Evolutionary conservation across 257 asterid genomes (phyloP).

Genomic region (Ophiorrhiza pumila): DNA sequence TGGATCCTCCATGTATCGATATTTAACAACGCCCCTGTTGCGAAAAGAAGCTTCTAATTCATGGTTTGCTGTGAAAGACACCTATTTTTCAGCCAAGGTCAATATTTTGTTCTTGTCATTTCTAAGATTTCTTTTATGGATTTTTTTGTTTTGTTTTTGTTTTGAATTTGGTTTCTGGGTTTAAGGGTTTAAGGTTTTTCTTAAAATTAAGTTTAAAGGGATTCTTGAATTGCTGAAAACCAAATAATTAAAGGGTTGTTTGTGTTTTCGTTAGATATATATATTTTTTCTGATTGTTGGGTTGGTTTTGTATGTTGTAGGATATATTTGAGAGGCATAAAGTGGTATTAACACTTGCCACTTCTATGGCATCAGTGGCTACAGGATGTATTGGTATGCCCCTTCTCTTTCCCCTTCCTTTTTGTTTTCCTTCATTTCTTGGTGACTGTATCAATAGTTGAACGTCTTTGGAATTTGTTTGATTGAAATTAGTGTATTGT

Average conservation of each 20-base stretch:
- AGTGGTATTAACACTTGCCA: constrained; percentile 74
- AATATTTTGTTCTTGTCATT: not conserved
- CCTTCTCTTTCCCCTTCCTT: not conserved
- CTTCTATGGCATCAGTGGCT: constrained; percentile 81
- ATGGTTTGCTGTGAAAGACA: constrained; percentile 61
- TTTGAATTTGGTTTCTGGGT: not conserved
- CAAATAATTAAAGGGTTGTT: not conserved
- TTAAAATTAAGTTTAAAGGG: too few relatives aligned
- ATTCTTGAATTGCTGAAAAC: not conserved
- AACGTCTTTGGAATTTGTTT: not conserved
- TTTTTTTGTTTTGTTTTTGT: not conserved
- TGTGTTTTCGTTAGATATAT: too few relatives aligned
- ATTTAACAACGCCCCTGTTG: constrained; percentile 37
- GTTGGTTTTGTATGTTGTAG: constrained; percentile 31
- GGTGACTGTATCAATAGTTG: not conserved
- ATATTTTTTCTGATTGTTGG: not conserved
- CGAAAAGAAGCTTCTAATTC: constrained; percentile 57
- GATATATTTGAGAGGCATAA: constrained; percentile 85
- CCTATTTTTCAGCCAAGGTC: constrained; percentile 66
- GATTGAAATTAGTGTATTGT: not conserved
- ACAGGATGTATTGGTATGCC: constrained; percentile 80
- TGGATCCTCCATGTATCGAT: constrained; percentile 36
- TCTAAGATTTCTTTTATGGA: not conserved
- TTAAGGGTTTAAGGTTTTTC: too few relatives aligned
- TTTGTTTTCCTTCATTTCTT: not conserved